A percentile compares a stretch with the other conserved stretches of the same genome.
These are phyloP conservation scores for Hyaloscypha hepaticicola DNA, from an alignment of 495 filamentous ascomycete species.

Conservation along the genomic window DNA sequence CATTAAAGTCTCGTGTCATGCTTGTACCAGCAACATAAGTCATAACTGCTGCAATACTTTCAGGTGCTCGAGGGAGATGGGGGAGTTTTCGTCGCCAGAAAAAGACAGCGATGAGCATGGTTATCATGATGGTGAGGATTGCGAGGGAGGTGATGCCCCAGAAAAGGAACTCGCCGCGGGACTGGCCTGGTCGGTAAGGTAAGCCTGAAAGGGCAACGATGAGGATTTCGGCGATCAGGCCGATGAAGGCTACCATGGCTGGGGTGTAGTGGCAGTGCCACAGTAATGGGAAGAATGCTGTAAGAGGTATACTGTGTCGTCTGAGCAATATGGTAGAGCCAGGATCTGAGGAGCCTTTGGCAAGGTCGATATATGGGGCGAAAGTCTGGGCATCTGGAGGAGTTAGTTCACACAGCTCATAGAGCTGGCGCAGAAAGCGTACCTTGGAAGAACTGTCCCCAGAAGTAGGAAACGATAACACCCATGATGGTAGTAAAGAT, in stretches of 20 bases:
- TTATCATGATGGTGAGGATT: conserved; percentile 31
- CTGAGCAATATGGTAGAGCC: conserved; percentile 31
- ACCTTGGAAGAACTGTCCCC: conserved; percentile 17
- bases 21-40: conserved; percentile 14
- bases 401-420: not conserved
- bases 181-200: conserved; percentile 35
- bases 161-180: conserved; percentile 33
- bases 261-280: conserved; percentile 27
- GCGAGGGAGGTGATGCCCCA: conserved; percentile 25
- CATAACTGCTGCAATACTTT: conserved; percentile 15
- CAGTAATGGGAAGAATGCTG: conserved; percentile 32
- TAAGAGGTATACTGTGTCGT: conserved; percentile 31
- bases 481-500: conserved; percentile 18
- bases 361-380: conserved; percentile 14
- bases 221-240: conserved; percentile 32
- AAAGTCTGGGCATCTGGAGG: conserved; percentile 13
- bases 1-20: conserved; percentile 15
- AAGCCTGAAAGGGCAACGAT: conserved; percentile 34
- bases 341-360: conserved; percentile 15
- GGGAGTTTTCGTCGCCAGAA: conserved; percentile 14
- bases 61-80: conserved; percentile 2
- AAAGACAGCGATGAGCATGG: conserved; percentile 16
- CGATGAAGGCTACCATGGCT: conserved; percentile 31
- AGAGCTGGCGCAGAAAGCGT: not conserved
- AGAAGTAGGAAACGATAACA: conserved; percentile 11